Conservation (phyloP, 2,329 filamentous ascomycete species). For the Fonsecaea multimorphosa region DNA sequence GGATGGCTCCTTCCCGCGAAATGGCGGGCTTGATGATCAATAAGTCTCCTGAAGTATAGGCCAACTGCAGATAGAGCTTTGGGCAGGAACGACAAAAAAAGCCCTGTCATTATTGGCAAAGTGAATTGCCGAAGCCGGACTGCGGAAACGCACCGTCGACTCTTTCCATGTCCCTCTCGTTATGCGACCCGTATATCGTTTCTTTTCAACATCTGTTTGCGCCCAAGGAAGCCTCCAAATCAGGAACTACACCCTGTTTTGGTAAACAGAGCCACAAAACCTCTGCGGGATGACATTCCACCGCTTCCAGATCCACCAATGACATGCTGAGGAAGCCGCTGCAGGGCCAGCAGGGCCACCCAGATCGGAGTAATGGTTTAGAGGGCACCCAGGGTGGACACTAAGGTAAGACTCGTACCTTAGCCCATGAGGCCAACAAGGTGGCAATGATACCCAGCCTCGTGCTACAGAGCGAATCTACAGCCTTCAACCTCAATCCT, state of each 20-base stretch:
- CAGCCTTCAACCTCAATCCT: not conserved
- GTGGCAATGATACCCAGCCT: not conserved
- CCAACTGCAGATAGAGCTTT: not conserved
- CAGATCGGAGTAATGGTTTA: not conserved
- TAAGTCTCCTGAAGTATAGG: no score
- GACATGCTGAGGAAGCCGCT: not conserved
- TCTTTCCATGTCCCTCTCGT: not conserved
- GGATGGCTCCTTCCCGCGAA: no score
- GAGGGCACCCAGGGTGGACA: no score
- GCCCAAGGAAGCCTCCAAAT: not conserved
- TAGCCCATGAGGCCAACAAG: not conserved
- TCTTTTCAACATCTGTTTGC: not conserved
- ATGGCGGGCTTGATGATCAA: no score
- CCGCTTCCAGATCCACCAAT: not conserved
- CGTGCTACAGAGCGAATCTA: no score
- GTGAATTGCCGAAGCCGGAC: not conserved
- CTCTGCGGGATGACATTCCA: not conserved
- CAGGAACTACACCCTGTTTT: not conserved
- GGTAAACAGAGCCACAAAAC: not conserved
- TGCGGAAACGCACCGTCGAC: not conserved
- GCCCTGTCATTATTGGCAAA: no score
- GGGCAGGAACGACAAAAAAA: no score
- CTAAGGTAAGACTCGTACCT: no score
- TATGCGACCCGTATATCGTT: not conserved
- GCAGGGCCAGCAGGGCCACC: not conserved